Percentiles rank a stretch among this genome's conserved stretches.
Evolutionary conservation across 345 rosid species (phyloP).

Genomic region (Cardamine resedifolia): DNA sequence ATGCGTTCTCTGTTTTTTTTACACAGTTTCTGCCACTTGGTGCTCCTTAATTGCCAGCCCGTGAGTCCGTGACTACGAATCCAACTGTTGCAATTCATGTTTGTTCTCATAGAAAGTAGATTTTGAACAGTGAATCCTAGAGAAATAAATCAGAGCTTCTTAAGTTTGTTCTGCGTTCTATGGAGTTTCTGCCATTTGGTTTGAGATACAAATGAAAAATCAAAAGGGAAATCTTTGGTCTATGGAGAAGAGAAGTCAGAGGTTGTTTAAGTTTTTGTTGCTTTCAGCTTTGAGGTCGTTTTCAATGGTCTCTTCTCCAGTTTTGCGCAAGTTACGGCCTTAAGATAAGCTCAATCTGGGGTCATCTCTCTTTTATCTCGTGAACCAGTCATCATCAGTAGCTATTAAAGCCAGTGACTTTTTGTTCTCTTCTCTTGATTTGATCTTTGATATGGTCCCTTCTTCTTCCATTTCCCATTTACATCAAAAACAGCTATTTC

Average conservation of each 20-base stretch:
- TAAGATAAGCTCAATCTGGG: constrained; percentile 26
- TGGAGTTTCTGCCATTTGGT: neutral
- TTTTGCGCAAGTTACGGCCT: constrained; percentile 31
- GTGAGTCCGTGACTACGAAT: constrained; percentile 11
- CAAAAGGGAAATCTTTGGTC: neutral
- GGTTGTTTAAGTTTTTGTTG: constrained; percentile 18
- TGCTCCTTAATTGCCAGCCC: neutral
- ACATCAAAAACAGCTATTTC: constrained; percentile 21
- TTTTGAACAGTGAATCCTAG: neutral
- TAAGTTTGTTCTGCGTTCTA: neutral
- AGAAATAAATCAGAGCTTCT: neutral
- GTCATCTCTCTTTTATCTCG: constrained; percentile 18
- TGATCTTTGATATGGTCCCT: constrained; percentile 36
- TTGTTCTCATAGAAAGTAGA: neutral
- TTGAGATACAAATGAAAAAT: neutral
- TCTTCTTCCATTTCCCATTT: constrained; percentile 26
- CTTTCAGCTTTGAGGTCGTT: constrained; percentile 32
- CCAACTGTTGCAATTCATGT: neutral
- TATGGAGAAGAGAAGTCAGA: constrained; percentile 12
- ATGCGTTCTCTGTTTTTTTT: too few relatives aligned
- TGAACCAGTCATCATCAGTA: constrained; percentile 21
- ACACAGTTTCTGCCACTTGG: constrained; percentile 14
- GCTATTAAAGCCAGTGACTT: constrained; percentile 17
- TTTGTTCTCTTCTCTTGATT: constrained; percentile 32
- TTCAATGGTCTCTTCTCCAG: constrained; percentile 27